Evolutionary conservation across 352 stramenopile species (phyloP).

Genomic region (Phytophthora tentaculata): DNA sequence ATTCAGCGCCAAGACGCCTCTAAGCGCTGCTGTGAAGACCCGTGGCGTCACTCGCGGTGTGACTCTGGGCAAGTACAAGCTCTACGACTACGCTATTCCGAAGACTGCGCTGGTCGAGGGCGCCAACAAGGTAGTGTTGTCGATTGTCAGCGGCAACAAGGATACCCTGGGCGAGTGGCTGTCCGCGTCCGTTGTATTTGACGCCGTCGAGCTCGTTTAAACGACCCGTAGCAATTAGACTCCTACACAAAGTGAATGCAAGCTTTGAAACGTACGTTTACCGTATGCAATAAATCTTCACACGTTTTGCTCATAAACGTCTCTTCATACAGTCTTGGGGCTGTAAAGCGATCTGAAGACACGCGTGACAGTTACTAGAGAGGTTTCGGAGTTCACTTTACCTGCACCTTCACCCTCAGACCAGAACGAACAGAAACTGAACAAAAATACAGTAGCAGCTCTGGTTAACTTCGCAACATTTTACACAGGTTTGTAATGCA

Average conservation of each 20-base stretch:
- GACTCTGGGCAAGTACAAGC: constrained; percentile 52
- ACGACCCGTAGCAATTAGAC: neutral
- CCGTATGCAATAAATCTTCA: neutral
- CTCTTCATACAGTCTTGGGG: too few species aligned
- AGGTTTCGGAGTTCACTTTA: too few species aligned
- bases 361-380: too few species aligned
- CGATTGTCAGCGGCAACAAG: constrained; percentile 52
- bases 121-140: constrained; percentile 42
- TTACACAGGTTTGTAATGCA: too few species aligned
- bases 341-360: too few species aligned
- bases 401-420: too few species aligned
- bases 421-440: too few species aligned
- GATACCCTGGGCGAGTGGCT: constrained; percentile 49
- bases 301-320: neutral
- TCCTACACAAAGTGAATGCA: neutral
- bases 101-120: constrained; percentile 39
- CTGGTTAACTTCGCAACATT: too few species aligned
- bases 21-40: constrained; percentile 45
- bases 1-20: constrained; percentile 40
- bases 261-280: neutral
- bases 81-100: constrained; percentile 58
- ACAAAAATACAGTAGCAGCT: too few species aligned
- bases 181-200: constrained; percentile 54
- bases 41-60: constrained; percentile 56
- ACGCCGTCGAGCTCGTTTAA: constrained; percentile 48